Evolutionary conservation across 495 filamentous ascomycete species (phyloP), one percentile per base, ranked within the genome.

Genomic region (Zalerion maritima): DNA sequence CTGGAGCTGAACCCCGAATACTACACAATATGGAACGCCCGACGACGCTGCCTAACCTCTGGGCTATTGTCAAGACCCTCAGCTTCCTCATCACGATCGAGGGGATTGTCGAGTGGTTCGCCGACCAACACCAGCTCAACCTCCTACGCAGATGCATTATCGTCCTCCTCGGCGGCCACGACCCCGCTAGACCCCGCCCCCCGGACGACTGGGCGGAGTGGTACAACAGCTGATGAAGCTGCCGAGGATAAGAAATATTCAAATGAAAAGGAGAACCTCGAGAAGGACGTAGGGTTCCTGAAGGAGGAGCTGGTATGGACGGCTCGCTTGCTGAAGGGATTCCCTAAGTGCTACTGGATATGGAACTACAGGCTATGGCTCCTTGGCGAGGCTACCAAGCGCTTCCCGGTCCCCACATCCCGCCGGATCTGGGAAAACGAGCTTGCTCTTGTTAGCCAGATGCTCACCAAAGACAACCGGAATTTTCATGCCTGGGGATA

Each of bases 401-500:
- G 73, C 19, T 61, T 93, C 5, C 64, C 70, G 7, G 26, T 47
- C 3, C 8, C 52, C 0, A 40, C 57, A n/a, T 64, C 78, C 1
- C 64, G 67, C 10, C 44, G 57, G 27, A 56, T 93, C 14, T 96
- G 87, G 91, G 62, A 78, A 42, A 67, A 73, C 30, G 89, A 99
- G 46, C 67, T 99, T 6, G 66, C 49, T 1, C 60, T 96, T 6
- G 79, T 80, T 10, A 64, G 69, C 28, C 87, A 87, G 50, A 91
- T 96, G 84, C 62, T 96, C 21, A 67, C 57, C 12, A 66, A 77
- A 16, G 89, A 99, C 54, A 76, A 67, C 36, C 72, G 89, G 24
- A 99, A 99, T 49, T 99, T 96, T 46, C 87, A 94, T 40, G 89
- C 85, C 13, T 99, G 89, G 89, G 79, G 80, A 23, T 99, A 99